Conservation (phyloP, 306 rosid species). For the Delonix regia region DNA sequence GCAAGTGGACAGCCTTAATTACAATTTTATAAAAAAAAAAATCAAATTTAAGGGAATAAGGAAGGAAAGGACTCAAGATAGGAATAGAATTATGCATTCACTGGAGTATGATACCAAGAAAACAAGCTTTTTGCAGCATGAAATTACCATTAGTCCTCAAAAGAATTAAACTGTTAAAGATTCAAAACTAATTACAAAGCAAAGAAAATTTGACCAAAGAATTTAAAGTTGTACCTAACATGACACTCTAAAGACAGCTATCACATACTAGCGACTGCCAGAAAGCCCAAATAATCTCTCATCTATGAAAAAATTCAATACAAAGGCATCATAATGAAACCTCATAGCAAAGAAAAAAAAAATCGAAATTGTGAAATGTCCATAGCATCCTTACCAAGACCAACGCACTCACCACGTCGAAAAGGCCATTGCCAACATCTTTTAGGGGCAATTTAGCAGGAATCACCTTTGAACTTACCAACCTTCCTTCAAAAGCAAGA, state of each 20-base stretch:
- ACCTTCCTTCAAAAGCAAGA: conserved; percentile 66
- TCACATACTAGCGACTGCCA: conserved; percentile 54
- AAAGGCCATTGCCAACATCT: conserved; percentile 35
- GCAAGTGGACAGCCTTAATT: not conserved
- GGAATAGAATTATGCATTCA: conserved; percentile 12
- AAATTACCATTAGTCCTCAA: conserved; percentile 15
- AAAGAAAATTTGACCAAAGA: conserved; percentile 51
- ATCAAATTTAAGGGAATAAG: conserved; percentile 22
- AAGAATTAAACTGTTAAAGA: conserved; percentile 30
- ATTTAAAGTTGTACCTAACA: conserved; percentile 68
- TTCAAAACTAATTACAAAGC: conserved; percentile 24
- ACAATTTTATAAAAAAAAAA: not conserved
- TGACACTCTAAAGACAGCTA: conserved; percentile 46
- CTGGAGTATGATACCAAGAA: conserved; percentile 2
- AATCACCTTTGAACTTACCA: conserved; percentile 41
- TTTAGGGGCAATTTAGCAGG: conserved; percentile 40
- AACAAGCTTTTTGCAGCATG: conserved; percentile 1
- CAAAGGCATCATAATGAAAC: conserved; percentile 51
- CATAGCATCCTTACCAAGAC: conserved; percentile 42
- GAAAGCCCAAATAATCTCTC: conserved; percentile 59
- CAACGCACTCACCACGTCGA: conserved; percentile 13
- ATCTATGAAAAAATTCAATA: conserved; percentile 40
- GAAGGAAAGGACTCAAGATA: not conserved
- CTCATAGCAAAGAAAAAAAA: conserved; percentile 5
- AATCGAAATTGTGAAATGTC: conserved; percentile 38